phyloP scores from a whole-genome alignment of 768 basidiomycete species.

The Leccinum aurantiacum region DNA sequence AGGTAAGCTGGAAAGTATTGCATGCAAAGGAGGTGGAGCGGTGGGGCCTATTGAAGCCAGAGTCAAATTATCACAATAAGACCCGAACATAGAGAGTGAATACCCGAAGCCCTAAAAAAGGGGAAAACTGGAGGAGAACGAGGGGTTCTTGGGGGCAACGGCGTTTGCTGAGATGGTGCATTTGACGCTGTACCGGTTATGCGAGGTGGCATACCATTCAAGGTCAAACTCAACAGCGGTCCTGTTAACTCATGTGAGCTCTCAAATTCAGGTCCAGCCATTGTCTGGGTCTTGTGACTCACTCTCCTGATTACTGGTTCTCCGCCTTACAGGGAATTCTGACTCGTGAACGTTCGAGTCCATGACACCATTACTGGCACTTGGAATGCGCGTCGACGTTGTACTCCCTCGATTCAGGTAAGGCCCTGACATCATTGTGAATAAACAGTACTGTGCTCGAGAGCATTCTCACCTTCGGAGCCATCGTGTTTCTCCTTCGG shows the following conservation, averaged over 20 bases:
- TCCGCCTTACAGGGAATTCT: neutral
- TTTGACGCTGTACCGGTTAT: constrained; percentile 7
- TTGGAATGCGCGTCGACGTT: constrained; percentile 1
- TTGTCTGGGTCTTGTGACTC: neutral
- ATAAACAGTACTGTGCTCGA: neutral
- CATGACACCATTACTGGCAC: neutral
- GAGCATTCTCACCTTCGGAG: neutral
- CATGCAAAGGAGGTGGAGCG: constrained; percentile 40
- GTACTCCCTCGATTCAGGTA: neutral
- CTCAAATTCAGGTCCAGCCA: neutral
- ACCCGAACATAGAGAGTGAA: neutral
- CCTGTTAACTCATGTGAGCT: constrained; percentile 5
- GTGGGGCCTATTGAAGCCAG: constrained; percentile 1
- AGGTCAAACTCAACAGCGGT: constrained; percentile 15
- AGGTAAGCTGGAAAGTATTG: constrained; percentile 54
- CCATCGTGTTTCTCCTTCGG: neutral
- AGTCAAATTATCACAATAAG: neutral
- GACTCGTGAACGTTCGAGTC: neutral
- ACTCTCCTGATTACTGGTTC: constrained; percentile 9
- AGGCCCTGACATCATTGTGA: neutral
- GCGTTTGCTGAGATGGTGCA: constrained; percentile 18
- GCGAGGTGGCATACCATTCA: constrained; percentile 11
- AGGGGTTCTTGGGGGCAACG: constrained; percentile 9
- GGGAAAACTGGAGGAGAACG: constrained; percentile 13
- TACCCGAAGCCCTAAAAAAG: constrained; percentile 21